A percentile compares a stretch with the other conserved stretches of the same genome.
Evolutionary conservation across 2,329 filamentous ascomycete species (phyloP).

Genomic region (Allantophomopsis lycopodina): DNA sequence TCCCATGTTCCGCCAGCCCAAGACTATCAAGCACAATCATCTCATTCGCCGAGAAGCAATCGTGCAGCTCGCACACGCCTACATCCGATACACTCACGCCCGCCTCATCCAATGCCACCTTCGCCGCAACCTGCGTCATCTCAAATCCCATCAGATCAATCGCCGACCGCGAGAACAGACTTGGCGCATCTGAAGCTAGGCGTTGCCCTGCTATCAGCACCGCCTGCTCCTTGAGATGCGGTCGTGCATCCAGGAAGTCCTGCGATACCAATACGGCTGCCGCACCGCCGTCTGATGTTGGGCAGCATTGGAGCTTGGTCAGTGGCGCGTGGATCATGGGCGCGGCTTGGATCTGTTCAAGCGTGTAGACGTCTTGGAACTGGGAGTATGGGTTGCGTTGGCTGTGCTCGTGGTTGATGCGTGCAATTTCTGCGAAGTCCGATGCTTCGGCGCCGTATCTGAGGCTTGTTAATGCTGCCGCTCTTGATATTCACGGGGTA

Average conservation of each 20-base stretch:
- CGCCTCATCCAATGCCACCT: slow-evolving; percentile 61
- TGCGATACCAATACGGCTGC: slow-evolving; percentile 83
- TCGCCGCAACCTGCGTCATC: slow-evolving; percentile 64
- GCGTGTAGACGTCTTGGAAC: slow-evolving; percentile 83
- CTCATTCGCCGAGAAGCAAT: slow-evolving; percentile 94
- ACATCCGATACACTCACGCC: slow-evolving; percentile 54
- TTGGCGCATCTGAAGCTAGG: slow-evolving; percentile 71
- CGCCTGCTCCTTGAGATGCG: slow-evolving; percentile 71
- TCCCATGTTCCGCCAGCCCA: slow-evolving; percentile 63
- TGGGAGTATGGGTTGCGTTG: slow-evolving; percentile 95
- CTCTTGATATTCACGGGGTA: slow-evolving; percentile 4
- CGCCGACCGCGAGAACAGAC: slow-evolving; percentile 63
- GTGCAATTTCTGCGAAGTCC: slow-evolving; percentile 90
- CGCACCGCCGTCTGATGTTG: slow-evolving; percentile 84
- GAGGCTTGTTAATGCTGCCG: neutral
- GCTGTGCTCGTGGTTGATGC: slow-evolving; percentile 86
- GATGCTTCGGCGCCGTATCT: slow-evolving; percentile 70
- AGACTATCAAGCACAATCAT: slow-evolving; percentile 83
- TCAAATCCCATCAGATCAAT: slow-evolving; percentile 85
- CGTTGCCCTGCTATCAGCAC: slow-evolving; percentile 79
- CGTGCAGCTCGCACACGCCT: slow-evolving; percentile 83
- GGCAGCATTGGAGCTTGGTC: slow-evolving; percentile 97
- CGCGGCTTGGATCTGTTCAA: slow-evolving; percentile 64
- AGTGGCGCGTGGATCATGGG: slow-evolving; percentile 74
- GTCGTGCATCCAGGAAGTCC: slow-evolving; percentile 72